Base-by-base conservation (phyloP, 2,329 filamentous ascomycete genomes). In the Curvularia eragrostidis region DNA sequence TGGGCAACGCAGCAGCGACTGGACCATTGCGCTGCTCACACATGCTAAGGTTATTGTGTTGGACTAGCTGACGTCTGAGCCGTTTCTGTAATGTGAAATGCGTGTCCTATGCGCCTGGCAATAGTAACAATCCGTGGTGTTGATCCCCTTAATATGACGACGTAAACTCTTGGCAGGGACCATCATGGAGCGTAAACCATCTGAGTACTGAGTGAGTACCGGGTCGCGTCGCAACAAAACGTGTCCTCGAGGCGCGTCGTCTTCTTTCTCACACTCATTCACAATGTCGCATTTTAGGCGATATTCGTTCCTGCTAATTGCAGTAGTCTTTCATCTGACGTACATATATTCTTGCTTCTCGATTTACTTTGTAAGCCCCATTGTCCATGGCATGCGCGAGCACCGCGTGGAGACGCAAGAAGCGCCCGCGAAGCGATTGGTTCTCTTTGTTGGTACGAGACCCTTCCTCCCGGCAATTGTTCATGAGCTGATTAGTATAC, bases 311-410 rank as follows among this genome's bases (percentile, higher is more conserved):
- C 80, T 98, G 77, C 88, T 89, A 75, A 86, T 96, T 74, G 95
- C 95, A 68, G 85, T 97, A 74, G 81, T 94, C 60, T 99, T 99
- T 76, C 96, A 99, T 79, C 77, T 98, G 52, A 86, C 96, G 64
- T 99, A 99, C 77, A 89, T 97, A 55, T 91, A 89, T 75, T 71
- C 66, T 64, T 98, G 98, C 72, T 99, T 99, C 80, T 39, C 34
- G 12, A 95, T 98, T 64, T 98, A 99, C 80, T 99, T 99, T 75
- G 93, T 97, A 74, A 97, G 93, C 75, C 95, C 95, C 21, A 95
- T 99, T 68, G 95, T 98, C 53, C 91, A 89, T 81, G 95, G 95
- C 73, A 99, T 99, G 95, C 87, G 85, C 71, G 85, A 93, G 59
- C 93, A 92, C 78, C 80, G 82, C 44, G 83, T 96, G 36, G 86